These are phyloP conservation scores for Prunus mongolica DNA, from an alignment of 306 rosid genomes.

Conservation along the genomic window DNA sequence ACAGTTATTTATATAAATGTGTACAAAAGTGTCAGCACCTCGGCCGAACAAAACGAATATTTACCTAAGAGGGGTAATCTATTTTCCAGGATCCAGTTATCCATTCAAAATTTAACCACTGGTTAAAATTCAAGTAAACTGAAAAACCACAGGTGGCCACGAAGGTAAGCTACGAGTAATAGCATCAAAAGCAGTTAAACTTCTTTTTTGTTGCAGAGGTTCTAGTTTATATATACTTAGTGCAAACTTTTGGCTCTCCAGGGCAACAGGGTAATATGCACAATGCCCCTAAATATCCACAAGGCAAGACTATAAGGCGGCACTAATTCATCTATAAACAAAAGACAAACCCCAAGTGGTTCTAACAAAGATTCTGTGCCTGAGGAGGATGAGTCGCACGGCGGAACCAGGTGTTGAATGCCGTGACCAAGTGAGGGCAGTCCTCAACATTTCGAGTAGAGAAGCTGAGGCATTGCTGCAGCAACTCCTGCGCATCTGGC, in stretches of 20 bases:
- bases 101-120: too few relatives aligned
- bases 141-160: too few relatives aligned
- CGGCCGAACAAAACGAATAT: too few relatives aligned
- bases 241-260: slow-evolving; percentile 15
- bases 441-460: slow-evolving; percentile 81
- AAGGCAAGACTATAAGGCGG: neutral
- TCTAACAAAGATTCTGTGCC: slow-evolving; percentile 26
- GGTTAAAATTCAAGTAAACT: too few relatives aligned
- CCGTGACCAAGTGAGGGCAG: slow-evolving; percentile 77
- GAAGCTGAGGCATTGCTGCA: slow-evolving; percentile 85
- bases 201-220: too few relatives aligned
- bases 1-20: too few relatives aligned
- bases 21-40: too few relatives aligned
- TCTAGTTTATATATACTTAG: slow-evolving; percentile 24
- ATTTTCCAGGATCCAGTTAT: too few relatives aligned
- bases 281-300: slow-evolving; percentile 26
- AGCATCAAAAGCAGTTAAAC: neutral
- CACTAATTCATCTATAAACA: slow-evolving; percentile 1
- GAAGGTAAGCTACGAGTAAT: too few relatives aligned
- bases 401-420: slow-evolving; percentile 94
- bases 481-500: slow-evolving; percentile 80
- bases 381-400: slow-evolving; percentile 56
- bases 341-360: neutral
- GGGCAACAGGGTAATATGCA: slow-evolving; percentile 20
- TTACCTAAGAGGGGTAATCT: too few relatives aligned